A percentile compares a stretch with the other conserved stretches of the same genome.
phyloP scores from a whole-genome alignment of 495 filamentous ascomycete genomes.

The Podospora fimiseda region DNA sequence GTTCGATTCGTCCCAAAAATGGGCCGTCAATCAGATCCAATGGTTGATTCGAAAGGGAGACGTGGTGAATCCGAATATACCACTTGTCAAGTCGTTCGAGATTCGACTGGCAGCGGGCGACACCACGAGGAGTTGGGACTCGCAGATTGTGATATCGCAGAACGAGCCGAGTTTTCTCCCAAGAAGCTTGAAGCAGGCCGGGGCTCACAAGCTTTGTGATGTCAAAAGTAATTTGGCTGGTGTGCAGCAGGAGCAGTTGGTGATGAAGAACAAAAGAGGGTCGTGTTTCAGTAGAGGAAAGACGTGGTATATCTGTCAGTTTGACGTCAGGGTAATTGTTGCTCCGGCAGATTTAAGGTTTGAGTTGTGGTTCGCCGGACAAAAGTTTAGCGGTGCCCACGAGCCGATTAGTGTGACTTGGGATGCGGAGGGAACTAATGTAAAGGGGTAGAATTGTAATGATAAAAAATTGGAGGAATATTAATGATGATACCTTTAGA shows the following conservation, averaged over 20 bases:
- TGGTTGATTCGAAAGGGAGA: constrained; percentile 52
- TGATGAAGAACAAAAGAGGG: constrained; percentile 27
- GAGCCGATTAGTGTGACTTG: constrained; percentile 45
- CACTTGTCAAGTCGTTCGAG: constrained; percentile 38
- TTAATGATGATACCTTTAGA: too few relatives aligned
- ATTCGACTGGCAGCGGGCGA: constrained; percentile 40
- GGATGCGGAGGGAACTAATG: constrained; percentile 28
- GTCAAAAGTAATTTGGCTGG: constrained; percentile 30
- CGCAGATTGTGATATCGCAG: constrained; percentile 44
- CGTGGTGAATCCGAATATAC: constrained; percentile 28
- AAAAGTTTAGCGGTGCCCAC: constrained; percentile 39
- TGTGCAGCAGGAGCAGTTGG: constrained; percentile 29
- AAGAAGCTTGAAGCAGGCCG: constrained; percentile 32
- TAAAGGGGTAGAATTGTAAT: constrained; percentile 1
- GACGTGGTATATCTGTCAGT: constrained; percentile 42
- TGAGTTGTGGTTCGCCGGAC: constrained; percentile 45
- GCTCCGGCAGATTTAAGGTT: constrained; percentile 50
- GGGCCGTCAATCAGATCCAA: constrained; percentile 47
- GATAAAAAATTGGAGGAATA: too few relatives aligned
- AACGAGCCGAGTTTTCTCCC: constrained; percentile 37
- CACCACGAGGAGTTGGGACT: constrained; percentile 36
- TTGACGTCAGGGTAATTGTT: constrained; percentile 45
- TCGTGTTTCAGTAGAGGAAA: constrained; percentile 7
- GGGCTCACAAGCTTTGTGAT: constrained; percentile 39
- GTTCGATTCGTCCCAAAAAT: constrained; percentile 38